These are phyloP conservation scores for Erucastrum elatum DNA, from an alignment of 345 rosid species.

Conservation along the genomic window DNA sequence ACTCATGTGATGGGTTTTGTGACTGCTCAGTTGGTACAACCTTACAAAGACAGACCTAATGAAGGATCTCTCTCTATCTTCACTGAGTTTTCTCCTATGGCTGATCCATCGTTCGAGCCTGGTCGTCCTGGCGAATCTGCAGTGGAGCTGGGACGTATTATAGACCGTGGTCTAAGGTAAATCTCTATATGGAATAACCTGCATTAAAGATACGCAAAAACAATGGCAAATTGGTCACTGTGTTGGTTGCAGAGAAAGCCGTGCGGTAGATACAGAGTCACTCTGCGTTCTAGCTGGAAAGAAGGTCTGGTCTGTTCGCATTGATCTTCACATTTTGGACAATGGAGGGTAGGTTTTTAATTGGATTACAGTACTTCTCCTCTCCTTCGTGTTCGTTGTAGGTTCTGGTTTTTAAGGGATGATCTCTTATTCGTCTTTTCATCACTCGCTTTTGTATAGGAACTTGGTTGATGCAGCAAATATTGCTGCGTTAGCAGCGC, in stretches of 20 bases:
- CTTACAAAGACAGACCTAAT: constrained; percentile 81
- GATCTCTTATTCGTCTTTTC: neutral
- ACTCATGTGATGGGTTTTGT: constrained; percentile 90
- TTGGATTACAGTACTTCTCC: neutral
- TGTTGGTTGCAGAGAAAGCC: constrained; percentile 78
- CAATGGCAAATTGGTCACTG: neutral
- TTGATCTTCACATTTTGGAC: constrained; percentile 93
- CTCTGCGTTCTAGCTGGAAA: constrained; percentile 88
- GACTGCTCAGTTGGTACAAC: constrained; percentile 83
- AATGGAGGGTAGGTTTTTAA: constrained; percentile 77
- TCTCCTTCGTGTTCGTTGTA: neutral
- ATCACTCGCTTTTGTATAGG: constrained; percentile 18
- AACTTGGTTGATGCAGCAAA: constrained; percentile 98
- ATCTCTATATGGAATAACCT: neutral
- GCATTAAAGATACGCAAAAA: neutral
- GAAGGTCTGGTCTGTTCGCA: constrained; percentile 92
- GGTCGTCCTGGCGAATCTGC: constrained; percentile 94
- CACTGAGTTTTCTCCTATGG: constrained; percentile 96
- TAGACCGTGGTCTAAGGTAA: constrained; percentile 94
- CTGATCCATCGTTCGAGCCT: constrained; percentile 91
- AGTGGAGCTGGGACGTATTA: constrained; percentile 79
- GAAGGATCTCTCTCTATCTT: constrained; percentile 85
- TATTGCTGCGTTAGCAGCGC: constrained; percentile 89
- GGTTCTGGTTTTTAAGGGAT: neutral
- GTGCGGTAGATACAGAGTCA: constrained; percentile 94